Conservation (phyloP, 2,329 filamentous ascomycete species). For the Fusarium secorum region DNA sequence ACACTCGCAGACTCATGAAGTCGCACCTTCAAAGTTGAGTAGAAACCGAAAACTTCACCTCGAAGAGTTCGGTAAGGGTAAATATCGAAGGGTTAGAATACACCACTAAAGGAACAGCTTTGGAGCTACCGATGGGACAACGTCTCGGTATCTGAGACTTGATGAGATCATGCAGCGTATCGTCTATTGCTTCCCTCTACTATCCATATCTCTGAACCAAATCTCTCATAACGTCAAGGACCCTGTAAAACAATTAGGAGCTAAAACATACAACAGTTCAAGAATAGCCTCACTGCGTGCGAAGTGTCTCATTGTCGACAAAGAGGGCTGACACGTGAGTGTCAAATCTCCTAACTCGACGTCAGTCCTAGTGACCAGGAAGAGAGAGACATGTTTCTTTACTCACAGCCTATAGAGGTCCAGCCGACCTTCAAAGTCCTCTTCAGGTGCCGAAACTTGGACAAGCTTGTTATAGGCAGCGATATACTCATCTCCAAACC, state of each 20-base stretch:
- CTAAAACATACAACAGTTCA: not conserved
- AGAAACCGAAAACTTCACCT: not conserved
- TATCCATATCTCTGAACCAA: not conserved
- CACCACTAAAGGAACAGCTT: not conserved
- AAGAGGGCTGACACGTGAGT: not conserved
- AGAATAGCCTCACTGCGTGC: not conserved
- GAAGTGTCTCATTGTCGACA: not conserved
- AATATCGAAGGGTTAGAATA: not conserved
- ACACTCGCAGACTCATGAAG: not conserved
- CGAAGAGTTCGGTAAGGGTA: too few species aligned
- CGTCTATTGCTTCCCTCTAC: not conserved
- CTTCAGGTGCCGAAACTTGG: not conserved
- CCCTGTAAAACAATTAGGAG: not conserved
- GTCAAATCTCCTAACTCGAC: not conserved
- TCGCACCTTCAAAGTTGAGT: not conserved
- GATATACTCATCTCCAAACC: not conserved
- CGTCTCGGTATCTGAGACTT: not conserved
- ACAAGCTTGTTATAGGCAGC: rapidly evolving
- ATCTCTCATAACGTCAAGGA: not conserved
- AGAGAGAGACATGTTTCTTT: rapidly evolving
- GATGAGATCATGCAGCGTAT: not conserved
- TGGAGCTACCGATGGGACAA: rapidly evolving
- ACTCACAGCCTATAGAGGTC: not conserved
- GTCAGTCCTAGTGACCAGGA: not conserved
- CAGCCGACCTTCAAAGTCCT: not conserved